These are phyloP conservation scores for Metschnikowia vanudenii DNA, from an alignment of 805 yeast genomes.

Conservation along the genomic window DNA sequence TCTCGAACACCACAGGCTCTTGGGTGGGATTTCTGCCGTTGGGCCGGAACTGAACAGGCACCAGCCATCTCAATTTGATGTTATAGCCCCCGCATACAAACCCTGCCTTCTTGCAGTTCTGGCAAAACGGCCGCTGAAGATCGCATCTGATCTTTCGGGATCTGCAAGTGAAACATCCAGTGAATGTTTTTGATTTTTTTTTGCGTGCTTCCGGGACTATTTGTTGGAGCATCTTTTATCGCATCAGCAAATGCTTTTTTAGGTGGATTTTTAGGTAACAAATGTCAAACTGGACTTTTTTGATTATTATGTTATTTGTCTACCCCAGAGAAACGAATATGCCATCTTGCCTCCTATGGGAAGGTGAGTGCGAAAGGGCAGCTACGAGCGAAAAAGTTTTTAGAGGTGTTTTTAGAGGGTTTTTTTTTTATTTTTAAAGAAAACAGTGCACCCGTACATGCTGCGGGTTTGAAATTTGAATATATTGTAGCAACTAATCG, in stretches of 20 bases:
- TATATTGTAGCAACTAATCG: no score
- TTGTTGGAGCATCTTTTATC: not conserved
- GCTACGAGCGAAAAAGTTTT: conserved; percentile 4
- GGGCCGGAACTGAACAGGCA: conserved; percentile 40
- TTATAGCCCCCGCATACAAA: conserved; percentile 79
- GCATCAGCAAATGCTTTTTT: not conserved
- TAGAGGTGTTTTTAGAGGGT: no score
- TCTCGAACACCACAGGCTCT: conserved; percentile 31
- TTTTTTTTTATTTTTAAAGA: no score
- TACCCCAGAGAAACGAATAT: not conserved
- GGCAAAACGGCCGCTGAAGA: conserved; percentile 64
- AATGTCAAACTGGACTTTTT: not conserved
- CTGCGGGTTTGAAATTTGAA: no score
- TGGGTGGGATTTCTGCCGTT: conserved; percentile 30
- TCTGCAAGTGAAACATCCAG: conserved; percentile 89
- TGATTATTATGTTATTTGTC: not conserved
- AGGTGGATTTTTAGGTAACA: not conserved
- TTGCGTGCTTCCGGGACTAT: conserved; percentile 1
- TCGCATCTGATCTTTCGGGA: conserved; percentile 81
- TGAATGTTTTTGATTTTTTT: conserved; percentile 58
- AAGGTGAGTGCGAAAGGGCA: conserved; percentile 11
- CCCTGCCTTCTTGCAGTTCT: conserved; percentile 66
- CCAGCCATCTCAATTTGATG: conserved; percentile 77
- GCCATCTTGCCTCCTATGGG: conserved; percentile 1
- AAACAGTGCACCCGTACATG: no score